A percentile compares a stretch with the other conserved stretches of the same genome.
Evolutionary conservation across 129 eudicot genomes (phyloP).

Genomic region (Ambrosia trifida): DNA sequence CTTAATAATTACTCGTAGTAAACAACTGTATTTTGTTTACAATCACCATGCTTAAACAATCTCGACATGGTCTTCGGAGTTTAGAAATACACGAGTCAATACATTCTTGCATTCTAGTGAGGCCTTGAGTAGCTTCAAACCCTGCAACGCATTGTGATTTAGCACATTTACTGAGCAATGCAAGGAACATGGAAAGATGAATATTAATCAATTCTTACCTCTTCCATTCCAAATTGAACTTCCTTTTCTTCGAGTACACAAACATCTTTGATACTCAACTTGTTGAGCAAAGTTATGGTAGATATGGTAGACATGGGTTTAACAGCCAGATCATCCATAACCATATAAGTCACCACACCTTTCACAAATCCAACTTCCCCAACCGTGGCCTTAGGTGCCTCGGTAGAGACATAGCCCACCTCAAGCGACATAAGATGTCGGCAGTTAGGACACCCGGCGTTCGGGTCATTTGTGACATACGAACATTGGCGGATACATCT

Average conservation of each 20-base stretch:
- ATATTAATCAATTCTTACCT: constrained; percentile 12
- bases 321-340: constrained; percentile 39
- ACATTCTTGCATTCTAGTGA: constrained; percentile 41
- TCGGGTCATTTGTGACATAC: constrained; percentile 26
- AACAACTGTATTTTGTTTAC: too few species aligned
- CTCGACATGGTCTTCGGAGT: constrained; percentile 26
- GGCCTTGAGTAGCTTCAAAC: constrained; percentile 39
- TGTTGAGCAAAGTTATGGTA: constrained; percentile 34
- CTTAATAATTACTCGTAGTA: too few species aligned
- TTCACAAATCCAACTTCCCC: constrained; percentile 43
- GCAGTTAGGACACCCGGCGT: constrained; percentile 28
- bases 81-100: constrained; percentile 35
- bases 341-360: constrained; percentile 46
- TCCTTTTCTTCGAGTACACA: constrained; percentile 39
- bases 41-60: constrained; percentile 19
- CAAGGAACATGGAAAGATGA: neutral
- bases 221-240: constrained; percentile 33
- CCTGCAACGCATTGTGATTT: constrained; percentile 30
- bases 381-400: constrained; percentile 8
- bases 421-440: neutral
- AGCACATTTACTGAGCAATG: neutral
- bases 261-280: constrained; percentile 34
- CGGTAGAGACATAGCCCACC: constrained; percentile 4
- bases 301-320: constrained; percentile 44
- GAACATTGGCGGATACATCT: constrained; percentile 4